Base-by-base conservation (phyloP, 441 rosid species). In the Eutrema salsugineum region DNA sequence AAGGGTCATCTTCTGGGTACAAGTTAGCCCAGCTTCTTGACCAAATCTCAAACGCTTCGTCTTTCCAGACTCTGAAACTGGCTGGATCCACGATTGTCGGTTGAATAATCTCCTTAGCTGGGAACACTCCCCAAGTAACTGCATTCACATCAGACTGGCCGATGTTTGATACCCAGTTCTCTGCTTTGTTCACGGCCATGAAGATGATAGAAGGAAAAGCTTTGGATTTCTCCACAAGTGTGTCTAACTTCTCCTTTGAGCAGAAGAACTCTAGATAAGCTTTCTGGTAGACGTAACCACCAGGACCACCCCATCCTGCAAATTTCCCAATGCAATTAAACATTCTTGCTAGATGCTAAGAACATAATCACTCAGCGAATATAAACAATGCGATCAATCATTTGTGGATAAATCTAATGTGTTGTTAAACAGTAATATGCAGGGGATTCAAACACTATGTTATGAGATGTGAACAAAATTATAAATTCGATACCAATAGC, bases 281-380 rank as follows among this genome's bases (percentile, higher is more conserved):
- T 81, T 95, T 95, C 83, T 95, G 98, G 79, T 93, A 93, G 14
- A 91, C 92, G 67, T 88, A 89, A 1, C 99, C 99, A 19, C 99
- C 96, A 50, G 91, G 89, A 9, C 96, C 95, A 32, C 99, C 98
- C 98, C 98, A 95, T 71, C 99, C 99, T 93, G 85, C 79, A 73
- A 57, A 57, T 5, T 56, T 57, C 24, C 28, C 33, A 50, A 36
- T 19, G 43, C 33, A 51, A 17, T 71, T 19, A 14, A 11, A 47
- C 42, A 35, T 24, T 24, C 27, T 6, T 61, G 15, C 16, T 46
- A 10, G 14, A 10, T 10, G 5, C 63, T 46, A 27, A 43, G 61
- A 46, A 19, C 16, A 19, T 1, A 17, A 11, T 2, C 11, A 57
- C 17, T 8, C 32, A 58, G 12, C 0, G 19, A 20, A 20, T 0